Evolutionary conservation across 768 basidiomycete genomes (phyloP).

Genomic region (Strobilomyces confusus): DNA sequence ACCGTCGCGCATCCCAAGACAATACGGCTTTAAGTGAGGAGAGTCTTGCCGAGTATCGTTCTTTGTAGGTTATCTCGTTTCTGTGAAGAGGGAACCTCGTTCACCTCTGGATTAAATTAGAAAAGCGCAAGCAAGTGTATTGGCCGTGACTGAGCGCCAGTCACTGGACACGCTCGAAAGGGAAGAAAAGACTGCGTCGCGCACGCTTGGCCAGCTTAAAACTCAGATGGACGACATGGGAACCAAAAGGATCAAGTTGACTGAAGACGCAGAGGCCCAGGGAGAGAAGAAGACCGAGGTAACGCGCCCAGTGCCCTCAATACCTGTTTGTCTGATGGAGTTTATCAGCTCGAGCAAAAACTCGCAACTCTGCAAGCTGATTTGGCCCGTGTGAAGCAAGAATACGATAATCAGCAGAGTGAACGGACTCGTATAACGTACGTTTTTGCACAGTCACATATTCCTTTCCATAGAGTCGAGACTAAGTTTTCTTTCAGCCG

Average conservation of each 20-base stretch:
- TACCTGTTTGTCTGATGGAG: background rate
- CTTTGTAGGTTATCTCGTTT: conserved; percentile 15
- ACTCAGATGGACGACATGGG: conserved; percentile 67
- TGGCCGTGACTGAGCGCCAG: conserved; percentile 86
- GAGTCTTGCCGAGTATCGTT: conserved; percentile 76
- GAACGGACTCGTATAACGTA: conserved; percentile 80
- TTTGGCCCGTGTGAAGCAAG: conserved; percentile 62
- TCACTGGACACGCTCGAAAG: conserved; percentile 73
- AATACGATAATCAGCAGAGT: conserved; percentile 80
- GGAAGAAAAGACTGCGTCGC: conserved; percentile 72
- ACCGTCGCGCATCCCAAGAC: conserved; percentile 64
- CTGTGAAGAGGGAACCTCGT: background rate
- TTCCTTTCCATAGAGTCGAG: background rate
- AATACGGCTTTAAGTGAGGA: conserved; percentile 80
- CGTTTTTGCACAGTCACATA: background rate
- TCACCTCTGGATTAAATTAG: conserved; percentile 37
- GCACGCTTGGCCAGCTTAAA: conserved; percentile 59
- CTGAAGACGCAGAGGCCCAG: conserved; percentile 49
- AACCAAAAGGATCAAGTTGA: conserved; percentile 52
- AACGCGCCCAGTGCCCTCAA: background rate
- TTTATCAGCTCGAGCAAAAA: conserved; percentile 52
- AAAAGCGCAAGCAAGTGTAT: conserved; percentile 72
- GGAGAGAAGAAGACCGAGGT: conserved; percentile 59
- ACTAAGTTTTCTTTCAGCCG: conserved; percentile 46
- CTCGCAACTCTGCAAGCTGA: conserved; percentile 54